Conservation (phyloP, 345 rosid genomes). For the Eucalyptus albens region DNA sequence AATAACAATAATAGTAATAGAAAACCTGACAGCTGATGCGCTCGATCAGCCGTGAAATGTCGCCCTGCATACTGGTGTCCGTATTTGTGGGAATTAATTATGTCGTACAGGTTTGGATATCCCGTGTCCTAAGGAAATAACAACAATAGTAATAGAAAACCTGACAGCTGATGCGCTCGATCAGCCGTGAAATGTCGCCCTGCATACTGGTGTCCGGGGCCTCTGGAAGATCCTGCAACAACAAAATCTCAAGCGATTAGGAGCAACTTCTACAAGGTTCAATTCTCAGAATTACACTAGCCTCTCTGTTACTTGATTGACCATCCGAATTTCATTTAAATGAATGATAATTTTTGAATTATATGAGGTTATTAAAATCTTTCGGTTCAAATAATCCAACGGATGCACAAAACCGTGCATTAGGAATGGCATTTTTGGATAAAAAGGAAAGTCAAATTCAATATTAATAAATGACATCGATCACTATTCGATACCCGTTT, state of each 20-base stretch:
- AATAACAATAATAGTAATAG: not conserved
- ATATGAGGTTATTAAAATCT: no score
- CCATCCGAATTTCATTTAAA: no score
- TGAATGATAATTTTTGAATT: no score
- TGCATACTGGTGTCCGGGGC: rapidly evolving
- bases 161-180: not conserved
- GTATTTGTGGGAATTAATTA: not conserved
- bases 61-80: rapidly evolving
- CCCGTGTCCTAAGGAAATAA: no score
- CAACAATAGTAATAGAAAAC: not conserved
- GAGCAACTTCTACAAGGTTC: not conserved
- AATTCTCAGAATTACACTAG: no score
- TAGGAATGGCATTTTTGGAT: no score
- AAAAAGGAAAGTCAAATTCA: no score
- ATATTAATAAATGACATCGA: no score
- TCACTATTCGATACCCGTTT: not conserved
- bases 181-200: not conserved
- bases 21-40: not conserved
- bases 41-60: not conserved
- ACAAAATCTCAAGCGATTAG: not conserved
- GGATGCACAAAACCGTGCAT: no score
- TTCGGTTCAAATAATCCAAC: no score
- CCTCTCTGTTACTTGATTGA: no score
- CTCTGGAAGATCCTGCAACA: not conserved
- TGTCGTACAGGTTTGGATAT: no score